phyloP scores from a whole-genome alignment of 495 filamentous ascomycete species.

The Penicillium soppii region DNA sequence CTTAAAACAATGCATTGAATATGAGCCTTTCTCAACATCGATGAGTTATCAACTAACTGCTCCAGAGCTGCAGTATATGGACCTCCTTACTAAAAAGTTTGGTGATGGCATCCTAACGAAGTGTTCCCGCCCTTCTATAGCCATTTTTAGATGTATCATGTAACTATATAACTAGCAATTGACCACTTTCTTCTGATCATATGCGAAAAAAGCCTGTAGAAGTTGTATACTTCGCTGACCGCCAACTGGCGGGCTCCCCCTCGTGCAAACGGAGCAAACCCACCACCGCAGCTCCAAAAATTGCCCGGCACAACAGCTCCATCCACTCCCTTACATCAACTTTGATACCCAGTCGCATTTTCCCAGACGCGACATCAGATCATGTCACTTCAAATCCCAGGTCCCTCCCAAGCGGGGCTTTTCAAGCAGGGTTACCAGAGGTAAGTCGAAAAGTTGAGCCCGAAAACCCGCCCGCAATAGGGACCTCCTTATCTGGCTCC shows the following conservation, averaged over 20 bases:
- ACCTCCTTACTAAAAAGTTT: too few species aligned
- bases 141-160: too few species aligned
- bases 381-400: constrained; percentile 96
- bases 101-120: too few species aligned
- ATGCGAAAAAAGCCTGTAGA: background rate
- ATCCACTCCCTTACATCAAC: constrained; percentile 17
- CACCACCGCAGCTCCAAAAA: constrained; percentile 45
- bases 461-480: constrained; percentile 27
- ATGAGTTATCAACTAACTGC: too few species aligned
- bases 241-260: constrained; percentile 30
- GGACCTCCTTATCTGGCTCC: constrained; percentile 30
- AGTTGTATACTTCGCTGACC: background rate
- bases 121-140: too few species aligned
- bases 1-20: too few species aligned
- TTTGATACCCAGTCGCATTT: constrained; percentile 26
- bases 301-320: constrained; percentile 40
- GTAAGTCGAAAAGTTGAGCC: constrained; percentile 50
- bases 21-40: too few species aligned
- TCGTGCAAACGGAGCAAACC: constrained; percentile 49
- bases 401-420: constrained; percentile 84
- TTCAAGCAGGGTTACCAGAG: constrained; percentile 98
- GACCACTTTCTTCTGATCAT: background rate
- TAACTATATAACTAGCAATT: too few species aligned
- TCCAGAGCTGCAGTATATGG: too few species aligned
- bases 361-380: constrained; percentile 33